Base-by-base conservation (phyloP, 1,139 yeast genomes). In the Saccharomycopsis hybrid region DNA sequence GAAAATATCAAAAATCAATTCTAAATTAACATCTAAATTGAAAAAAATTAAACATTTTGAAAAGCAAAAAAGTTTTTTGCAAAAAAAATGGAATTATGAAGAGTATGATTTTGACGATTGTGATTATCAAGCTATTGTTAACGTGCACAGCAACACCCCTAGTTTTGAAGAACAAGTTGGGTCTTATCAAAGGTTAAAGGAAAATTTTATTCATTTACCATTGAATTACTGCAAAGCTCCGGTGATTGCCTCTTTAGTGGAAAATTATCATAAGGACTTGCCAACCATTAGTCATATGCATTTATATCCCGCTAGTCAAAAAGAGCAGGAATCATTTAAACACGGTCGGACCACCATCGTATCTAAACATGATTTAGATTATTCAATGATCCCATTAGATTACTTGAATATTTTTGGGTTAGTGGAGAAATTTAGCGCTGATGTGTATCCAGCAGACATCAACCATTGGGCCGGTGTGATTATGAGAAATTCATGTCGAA, bases 401-500 rank as follows among this genome's bases (percentile, higher is more conserved):
- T 67, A 72, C 49, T 70, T 85, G 36, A 89, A 92, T 62, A 70
- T 90, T 31, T 92, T 92, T 68, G 95, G 96, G 11, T 68, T 92
- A 55, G 97, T 90, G 43, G 98, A 92, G 65, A 82, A 85, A 62
- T 90, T 87, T 65, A 92, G 97, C 0, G 78, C 80, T 56, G 72
- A 79, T 28, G 76, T 77, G 37, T 74, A 75, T 60, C 69, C 78
- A 2, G 77, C 83, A 43, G 97, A 89, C 59, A 80, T 89, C 73
- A 85, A 85, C 59, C 89, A 90, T 67, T 92, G 98, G 98, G 88
- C 97, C 2, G 95, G 96, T 3, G 96, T 90, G 13, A 88, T 90
- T 45, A 92, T 92, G 92, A 76, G 97, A 54, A 92, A 92, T 65
- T 87, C 96, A 1, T 90, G 96, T 64, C 77, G 97, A 53, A 81